These are phyloP conservation scores for Inga oerstediana DNA, from an alignment of 306 rosid species.

Conservation along the genomic window DNA sequence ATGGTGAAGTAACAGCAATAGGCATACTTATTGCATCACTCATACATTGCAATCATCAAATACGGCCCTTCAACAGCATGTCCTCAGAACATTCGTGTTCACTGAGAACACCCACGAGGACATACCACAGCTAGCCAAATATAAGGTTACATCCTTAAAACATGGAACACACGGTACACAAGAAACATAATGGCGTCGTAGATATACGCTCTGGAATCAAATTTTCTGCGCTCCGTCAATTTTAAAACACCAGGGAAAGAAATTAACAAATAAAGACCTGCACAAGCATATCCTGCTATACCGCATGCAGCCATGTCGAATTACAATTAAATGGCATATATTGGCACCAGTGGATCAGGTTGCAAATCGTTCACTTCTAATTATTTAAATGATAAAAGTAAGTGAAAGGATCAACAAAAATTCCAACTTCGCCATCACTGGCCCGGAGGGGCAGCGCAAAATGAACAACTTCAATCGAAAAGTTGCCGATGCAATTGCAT, in stretches of 20 bases:
- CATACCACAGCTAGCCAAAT: neutral
- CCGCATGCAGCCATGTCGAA: neutral
- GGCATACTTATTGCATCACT: neutral
- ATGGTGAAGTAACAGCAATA: neutral
- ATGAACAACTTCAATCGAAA: neutral
- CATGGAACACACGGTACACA: neutral
- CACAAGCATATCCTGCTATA: neutral
- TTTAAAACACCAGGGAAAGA: neutral
- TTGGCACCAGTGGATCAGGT: neutral
- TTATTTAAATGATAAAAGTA: neutral
- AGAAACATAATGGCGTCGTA: neutral
- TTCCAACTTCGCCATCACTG: neutral
- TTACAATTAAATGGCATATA: neutral
- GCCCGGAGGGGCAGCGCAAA: neutral
- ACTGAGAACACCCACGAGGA: neutral
- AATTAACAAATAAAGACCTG: neutral
- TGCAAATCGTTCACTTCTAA: neutral
- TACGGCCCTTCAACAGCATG: neutral
- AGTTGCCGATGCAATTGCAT: neutral
- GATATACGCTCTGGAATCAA: neutral
- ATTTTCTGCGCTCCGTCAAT: neutral
- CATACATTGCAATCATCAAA: constrained; percentile 1
- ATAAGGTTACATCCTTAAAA: neutral
- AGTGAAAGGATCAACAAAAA: neutral
- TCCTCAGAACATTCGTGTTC: neutral